Evolutionary conservation across 768 basidiomycete genomes (phyloP).

Genomic region (Inosperma sp.): DNA sequence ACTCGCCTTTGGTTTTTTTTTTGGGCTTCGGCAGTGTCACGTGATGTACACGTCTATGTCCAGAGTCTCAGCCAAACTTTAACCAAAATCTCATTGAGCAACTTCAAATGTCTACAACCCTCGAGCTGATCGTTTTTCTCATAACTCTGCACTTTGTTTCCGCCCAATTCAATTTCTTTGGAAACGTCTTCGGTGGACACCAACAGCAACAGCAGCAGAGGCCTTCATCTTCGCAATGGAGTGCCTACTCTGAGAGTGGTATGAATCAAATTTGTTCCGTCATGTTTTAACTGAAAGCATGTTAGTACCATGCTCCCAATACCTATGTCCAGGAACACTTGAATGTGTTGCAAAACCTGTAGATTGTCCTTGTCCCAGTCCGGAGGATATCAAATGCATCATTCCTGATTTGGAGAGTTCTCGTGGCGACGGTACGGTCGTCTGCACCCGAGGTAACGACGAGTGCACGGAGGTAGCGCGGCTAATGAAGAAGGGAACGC

Average conservation of each 20-base stretch:
- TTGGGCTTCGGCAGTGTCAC: too few species aligned
- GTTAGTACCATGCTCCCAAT: slow-evolving; percentile 65
- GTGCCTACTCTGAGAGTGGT: slow-evolving; percentile 63
- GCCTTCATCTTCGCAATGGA: slow-evolving; percentile 57
- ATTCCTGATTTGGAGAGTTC: slow-evolving; percentile 49
- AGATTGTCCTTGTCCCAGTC: slow-evolving; percentile 77
- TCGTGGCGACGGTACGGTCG: slow-evolving; percentile 51
- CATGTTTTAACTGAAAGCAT: background rate
- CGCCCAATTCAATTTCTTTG: slow-evolving; percentile 79
- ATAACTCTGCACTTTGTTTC: slow-evolving; percentile 36
- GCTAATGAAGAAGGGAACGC: slow-evolving; percentile 39
- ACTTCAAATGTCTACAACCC: too few species aligned
- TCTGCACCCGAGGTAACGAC: slow-evolving; percentile 63
- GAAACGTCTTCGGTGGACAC: slow-evolving; percentile 65
- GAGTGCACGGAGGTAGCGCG: slow-evolving; percentile 62
- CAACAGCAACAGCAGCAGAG: slow-evolving; percentile 58
- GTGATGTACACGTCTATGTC: too few species aligned
- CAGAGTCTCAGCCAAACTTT: too few species aligned
- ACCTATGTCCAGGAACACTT: slow-evolving; percentile 72
- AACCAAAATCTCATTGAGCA: too few species aligned
- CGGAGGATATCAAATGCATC: slow-evolving; percentile 71
- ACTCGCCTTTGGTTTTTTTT: too few species aligned
- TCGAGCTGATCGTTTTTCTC: slow-evolving; percentile 29
- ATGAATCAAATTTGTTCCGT: slow-evolving; percentile 17
- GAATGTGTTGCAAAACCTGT: slow-evolving; percentile 57